phyloP scores from a whole-genome alignment of 1,284 basidiomycete genomes.

The Xerocomus amazonicus region DNA sequence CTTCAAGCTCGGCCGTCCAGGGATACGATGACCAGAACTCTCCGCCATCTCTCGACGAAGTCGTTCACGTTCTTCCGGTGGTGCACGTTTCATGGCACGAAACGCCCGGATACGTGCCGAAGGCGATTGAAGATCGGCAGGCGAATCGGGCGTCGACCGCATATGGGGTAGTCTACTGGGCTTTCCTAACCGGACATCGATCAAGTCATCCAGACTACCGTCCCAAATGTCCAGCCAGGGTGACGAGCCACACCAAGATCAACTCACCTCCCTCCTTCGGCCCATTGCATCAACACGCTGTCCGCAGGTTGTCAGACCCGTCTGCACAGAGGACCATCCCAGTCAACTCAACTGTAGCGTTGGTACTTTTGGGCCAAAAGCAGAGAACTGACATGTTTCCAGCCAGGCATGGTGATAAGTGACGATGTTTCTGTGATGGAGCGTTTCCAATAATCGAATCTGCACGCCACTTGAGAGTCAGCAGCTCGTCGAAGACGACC shows the following conservation, averaged over 20 bases:
- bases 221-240: constrained; percentile 2
- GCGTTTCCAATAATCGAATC: constrained; percentile 80
- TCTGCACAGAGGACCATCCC: background rate
- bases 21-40: constrained; percentile 13
- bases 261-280: constrained; percentile 70
- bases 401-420: constrained; percentile 97
- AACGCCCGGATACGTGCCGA: constrained; percentile 74
- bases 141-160: constrained; percentile 31
- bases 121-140: constrained; percentile 47
- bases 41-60: constrained; percentile 49
- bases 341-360: constrained; percentile 63
- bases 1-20: constrained; percentile 43
- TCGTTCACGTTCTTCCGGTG: constrained; percentile 61
- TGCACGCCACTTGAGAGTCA: constrained; percentile 24
- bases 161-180: constrained; percentile 46
- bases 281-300: constrained; percentile 92
- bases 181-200: constrained; percentile 68
- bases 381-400: constrained; percentile 78
- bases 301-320: constrained; percentile 5
- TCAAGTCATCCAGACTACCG: constrained; percentile 76
- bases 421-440: constrained; percentile 89
- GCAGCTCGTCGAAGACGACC: background rate
- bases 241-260: background rate
- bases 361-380: constrained; percentile 80
- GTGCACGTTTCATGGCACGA: constrained; percentile 59